Conservation (phyloP, 1,139 yeast genomes). For the Pichia sp. region DNA sequence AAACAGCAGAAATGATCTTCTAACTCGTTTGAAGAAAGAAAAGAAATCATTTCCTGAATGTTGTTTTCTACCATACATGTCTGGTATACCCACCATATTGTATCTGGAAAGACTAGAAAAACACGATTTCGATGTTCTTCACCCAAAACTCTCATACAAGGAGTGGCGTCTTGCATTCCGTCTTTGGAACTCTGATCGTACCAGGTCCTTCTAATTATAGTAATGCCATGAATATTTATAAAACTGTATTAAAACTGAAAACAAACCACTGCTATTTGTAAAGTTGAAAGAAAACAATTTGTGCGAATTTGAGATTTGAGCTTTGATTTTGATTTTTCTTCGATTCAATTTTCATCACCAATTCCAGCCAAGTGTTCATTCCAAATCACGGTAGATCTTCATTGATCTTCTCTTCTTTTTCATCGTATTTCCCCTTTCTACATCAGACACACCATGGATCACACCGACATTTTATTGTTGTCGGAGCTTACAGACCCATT, state of each 20-base stretch:
- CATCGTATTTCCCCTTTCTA: neutral
- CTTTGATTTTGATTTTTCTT: neutral
- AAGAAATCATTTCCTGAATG: slow-evolving; percentile 45
- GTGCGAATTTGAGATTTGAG: too few species aligned
- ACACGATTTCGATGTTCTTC: slow-evolving; percentile 56
- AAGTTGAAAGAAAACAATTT: too few species aligned
- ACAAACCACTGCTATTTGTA: too few species aligned
- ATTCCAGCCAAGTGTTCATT: neutral
- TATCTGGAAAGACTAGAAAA: slow-evolving; percentile 57
- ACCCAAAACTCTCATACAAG: slow-evolving; percentile 41
- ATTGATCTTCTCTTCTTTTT: neutral
- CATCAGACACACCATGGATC: neutral
- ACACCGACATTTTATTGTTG: neutral
- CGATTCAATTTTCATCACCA: neutral
- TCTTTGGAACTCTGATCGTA: slow-evolving; percentile 38
- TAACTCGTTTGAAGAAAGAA: slow-evolving; percentile 31
- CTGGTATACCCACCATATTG: slow-evolving; percentile 57
- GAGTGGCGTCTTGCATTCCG: slow-evolving; percentile 76
- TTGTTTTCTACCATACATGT: slow-evolving; percentile 60
- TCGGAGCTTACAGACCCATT: slow-evolving; percentile 48
- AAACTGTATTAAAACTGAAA: too few species aligned
- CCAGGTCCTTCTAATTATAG: neutral
- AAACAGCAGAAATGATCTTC: slow-evolving; percentile 24
- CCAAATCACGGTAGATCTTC: neutral
- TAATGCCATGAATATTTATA: too few species aligned